Base-by-base conservation (phyloP, 73 alveolate genomes). In the Paramecium tetraurelia region DNA sequence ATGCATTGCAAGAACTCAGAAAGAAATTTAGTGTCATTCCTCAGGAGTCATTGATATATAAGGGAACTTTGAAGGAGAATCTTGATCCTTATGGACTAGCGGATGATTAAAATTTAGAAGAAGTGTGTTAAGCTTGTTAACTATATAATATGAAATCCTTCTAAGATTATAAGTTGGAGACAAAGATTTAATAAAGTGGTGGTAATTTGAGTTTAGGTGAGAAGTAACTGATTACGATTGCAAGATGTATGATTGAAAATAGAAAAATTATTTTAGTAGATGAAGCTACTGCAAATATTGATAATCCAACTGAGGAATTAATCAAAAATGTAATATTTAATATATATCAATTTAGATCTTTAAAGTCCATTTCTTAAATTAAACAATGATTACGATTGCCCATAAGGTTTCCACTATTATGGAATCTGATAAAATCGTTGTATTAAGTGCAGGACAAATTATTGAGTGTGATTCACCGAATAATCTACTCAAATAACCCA, bases 221-320 rank as follows among this genome's bases (percentile, higher is more conserved):
- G 72, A 95, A 92, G 53, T 92, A 95, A 94, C 76, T 95, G 20
- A 93, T 95, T 68, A 90, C 96, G 44, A 89, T 95, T n/a, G 92
- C 97, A n/a, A 95, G 98, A 92, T 96, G 96, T 46, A 33, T 96
- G 20, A 84, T 95, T 38, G 92, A 92, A 85, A 93, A 93, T 38
- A 69, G 95, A 43, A 83, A 92, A 88, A 95, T 95, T 36, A 89
- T 95, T 36, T 58, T 95, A 12, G 89, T 95, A 86, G 98, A 95
- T 92, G 98, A 95, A 44, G 98, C 97, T 14, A 95, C 98, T 8
- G 94, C 97, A 0, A 93, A 93, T 80, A 85, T 94, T n/a, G 98
- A 95, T 85, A 69, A 83, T 70, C 71, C 85, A 84, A 95, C 97
- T 46, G 98, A 95, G 68, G 92, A 95, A 86, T 85, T 89, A 58